Evolutionary conservation across 441 rosid species (phyloP).

Genomic region (Dalechampia spathulata): DNA sequence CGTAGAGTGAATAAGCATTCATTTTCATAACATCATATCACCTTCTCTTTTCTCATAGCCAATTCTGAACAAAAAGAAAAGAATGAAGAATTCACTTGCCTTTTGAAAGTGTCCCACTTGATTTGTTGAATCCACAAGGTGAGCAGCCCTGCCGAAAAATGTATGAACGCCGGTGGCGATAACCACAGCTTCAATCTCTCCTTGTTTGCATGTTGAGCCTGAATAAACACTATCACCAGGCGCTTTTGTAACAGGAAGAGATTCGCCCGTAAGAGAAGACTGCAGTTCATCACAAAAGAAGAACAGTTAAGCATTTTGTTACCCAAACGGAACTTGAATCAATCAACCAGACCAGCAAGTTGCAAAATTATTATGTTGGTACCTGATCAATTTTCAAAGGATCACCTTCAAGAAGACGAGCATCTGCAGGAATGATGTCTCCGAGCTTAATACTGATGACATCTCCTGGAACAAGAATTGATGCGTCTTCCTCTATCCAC

Average conservation of each 20-base stretch:
- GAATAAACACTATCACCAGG: constrained; percentile 95
- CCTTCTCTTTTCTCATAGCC: too few species aligned
- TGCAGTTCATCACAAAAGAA: constrained; percentile 20
- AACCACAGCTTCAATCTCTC: constrained; percentile 91
- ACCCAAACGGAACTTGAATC: too few species aligned
- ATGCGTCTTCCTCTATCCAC: constrained; percentile 88
- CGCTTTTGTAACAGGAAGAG: constrained; percentile 92
- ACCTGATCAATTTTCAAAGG: constrained; percentile 95
- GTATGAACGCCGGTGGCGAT: constrained; percentile 96
- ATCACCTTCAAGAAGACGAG: constrained; percentile 86
- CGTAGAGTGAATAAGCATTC: constrained; percentile 2
- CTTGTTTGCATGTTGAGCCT: constrained; percentile 95
- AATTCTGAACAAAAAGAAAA: too few species aligned
- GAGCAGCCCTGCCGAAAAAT: constrained; percentile 95
- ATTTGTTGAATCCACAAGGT: constrained; percentile 89
- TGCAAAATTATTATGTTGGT: too few species aligned
- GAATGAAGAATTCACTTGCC: too few species aligned
- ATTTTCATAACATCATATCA: too few species aligned
- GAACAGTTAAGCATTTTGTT: too few species aligned
- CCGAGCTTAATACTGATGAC: constrained; percentile 81
- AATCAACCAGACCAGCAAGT: constrained; percentile 9
- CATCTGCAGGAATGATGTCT: constrained; percentile 93
- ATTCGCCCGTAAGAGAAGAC: constrained; percentile 96
- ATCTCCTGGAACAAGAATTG: constrained; percentile 85
- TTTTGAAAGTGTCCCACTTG: constrained; percentile 98